Evolutionary conservation across 2,329 filamentous ascomycete genomes (phyloP), one percentile per base, ranked within the genome.

Genomic region (Didymellaceae sp.): DNA sequence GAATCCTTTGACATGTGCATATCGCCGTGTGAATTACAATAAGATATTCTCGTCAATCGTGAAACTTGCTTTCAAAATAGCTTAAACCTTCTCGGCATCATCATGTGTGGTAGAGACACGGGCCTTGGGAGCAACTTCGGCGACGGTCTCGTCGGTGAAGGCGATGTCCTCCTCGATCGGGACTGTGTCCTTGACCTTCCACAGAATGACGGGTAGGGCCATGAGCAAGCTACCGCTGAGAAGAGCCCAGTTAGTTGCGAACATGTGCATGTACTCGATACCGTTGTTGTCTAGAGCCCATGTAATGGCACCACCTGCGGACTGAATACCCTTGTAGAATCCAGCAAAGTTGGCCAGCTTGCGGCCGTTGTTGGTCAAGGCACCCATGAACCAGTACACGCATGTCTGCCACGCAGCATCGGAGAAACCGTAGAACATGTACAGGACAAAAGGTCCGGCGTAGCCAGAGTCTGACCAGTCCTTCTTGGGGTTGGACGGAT

Each of bases 361-460:
- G 73, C 92, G 90, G 54, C 89, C 86, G 57, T 93, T 96, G 83
- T 97, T 97, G 69, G 90, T 92, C 33, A 97, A 81, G 6, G 92
- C 85, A 41, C 93, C 93, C 88, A 97, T 96, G 78, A 88, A 92
- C 92, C 92, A 97, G 80, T 97, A 97, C 40, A 92, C 86, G 65
- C 81, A 86, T 0, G 91, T 93, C 78, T 97, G 93, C 87, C 91
- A 97, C 45, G 86, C 84, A 33, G 92, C 90, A 71, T 97, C 93
- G 63, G 87, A 94, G 74, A 94, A 87, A 31, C 91, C 91, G 71
- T 94, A 95, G 74, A 92, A 92, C 66, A 96, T 90, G 78, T 91
- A 95, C 43, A 96, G 76, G 72, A 96, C 90, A 84, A 96, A 90
- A 10, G 89, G 89, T 0, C 88, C 90, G 51, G 87, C 80, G 68